These are phyloP conservation scores for Annona cherimola DNA, from an alignment of 164 flowering plant genomes.

Conservation along the genomic window DNA sequence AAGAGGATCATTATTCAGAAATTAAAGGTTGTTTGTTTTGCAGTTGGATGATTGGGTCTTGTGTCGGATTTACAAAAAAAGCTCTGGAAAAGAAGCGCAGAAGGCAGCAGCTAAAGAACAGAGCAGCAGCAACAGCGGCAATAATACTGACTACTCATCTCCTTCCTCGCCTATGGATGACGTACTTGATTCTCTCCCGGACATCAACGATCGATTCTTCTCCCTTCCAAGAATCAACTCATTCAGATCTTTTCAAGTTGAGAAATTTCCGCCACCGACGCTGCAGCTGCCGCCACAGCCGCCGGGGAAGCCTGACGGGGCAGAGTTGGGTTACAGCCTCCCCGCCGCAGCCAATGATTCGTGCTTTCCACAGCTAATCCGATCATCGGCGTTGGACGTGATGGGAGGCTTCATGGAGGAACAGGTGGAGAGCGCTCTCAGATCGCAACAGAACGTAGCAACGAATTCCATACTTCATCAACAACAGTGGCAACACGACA, in stretches of 20 bases:
- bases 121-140: slow-evolving; percentile 25
- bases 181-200: slow-evolving; percentile 60
- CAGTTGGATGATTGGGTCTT: slow-evolving; percentile 91
- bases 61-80: slow-evolving; percentile 76
- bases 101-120: slow-evolving; percentile 32
- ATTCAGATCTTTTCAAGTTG: slow-evolving; percentile 24
- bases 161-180: slow-evolving; percentile 66
- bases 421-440: slow-evolving; percentile 53
- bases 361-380: slow-evolving; percentile 25
- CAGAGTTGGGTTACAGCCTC: slow-evolving; percentile 24
- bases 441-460: slow-evolving; percentile 22
- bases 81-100: slow-evolving; percentile 37
- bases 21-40: not conserved
- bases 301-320: slow-evolving; percentile 34
- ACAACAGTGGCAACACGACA: too few relatives aligned
- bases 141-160: slow-evolving; percentile 44
- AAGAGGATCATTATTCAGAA: not conserved
- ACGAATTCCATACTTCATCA: too few relatives aligned
- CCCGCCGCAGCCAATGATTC: slow-evolving; percentile 15
- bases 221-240: slow-evolving; percentile 49
- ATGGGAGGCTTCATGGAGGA: slow-evolving; percentile 31
- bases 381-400: slow-evolving; percentile 13
- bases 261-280: slow-evolving; percentile 26
- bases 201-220: slow-evolving; percentile 45
- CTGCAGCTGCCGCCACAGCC: slow-evolving; percentile 38